Conservation (phyloP, 345 rosid species). For the Lumnitzera littorea region DNA sequence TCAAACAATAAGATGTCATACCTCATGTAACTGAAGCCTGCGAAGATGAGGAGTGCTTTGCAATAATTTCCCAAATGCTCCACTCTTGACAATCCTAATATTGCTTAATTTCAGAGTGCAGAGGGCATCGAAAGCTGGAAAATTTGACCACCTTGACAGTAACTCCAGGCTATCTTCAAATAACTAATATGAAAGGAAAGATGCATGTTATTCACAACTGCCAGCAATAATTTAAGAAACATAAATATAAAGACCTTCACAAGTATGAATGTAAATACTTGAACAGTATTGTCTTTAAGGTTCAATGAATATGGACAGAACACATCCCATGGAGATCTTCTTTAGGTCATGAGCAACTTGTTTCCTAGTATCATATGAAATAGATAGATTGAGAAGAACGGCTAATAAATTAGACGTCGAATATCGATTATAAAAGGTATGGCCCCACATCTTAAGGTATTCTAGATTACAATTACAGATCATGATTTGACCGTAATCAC, state of each 20-base stretch:
- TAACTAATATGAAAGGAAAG: background rate
- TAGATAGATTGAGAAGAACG: background rate
- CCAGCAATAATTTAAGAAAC: background rate
- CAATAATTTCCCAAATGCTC: background rate
- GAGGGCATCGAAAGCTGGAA: background rate
- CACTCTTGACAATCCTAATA: background rate
- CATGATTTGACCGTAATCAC: background rate
- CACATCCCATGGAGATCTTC: background rate
- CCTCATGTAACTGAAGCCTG: background rate
- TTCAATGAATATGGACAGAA: background rate
- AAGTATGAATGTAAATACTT: background rate
- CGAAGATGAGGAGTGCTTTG: background rate
- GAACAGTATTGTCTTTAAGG: background rate
- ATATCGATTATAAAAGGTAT: background rate
- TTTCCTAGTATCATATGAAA: no score
- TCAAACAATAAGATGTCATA: no score
- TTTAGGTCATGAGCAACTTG: background rate
- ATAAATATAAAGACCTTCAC: no score
- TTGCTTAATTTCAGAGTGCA: background rate
- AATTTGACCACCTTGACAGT: background rate
- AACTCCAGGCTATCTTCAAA: background rate
- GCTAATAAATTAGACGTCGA: background rate
- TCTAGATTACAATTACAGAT: background rate
- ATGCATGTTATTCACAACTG: background rate
- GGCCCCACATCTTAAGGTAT: background rate